phyloP scores from a whole-genome alignment of 345 rosid genomes.

The Syzygium oleosum region DNA sequence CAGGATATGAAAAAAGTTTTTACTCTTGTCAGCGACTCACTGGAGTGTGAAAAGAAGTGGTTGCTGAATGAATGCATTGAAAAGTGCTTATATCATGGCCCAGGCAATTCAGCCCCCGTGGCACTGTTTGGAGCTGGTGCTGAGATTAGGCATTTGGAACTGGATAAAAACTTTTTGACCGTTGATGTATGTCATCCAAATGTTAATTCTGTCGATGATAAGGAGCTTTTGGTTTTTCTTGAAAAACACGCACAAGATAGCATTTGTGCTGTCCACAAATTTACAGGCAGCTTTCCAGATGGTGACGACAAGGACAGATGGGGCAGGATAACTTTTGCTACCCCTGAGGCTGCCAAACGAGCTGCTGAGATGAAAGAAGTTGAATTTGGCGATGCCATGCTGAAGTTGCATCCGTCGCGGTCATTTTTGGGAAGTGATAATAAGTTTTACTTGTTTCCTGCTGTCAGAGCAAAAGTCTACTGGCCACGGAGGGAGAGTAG shows the following conservation, averaged over 20 bases:
- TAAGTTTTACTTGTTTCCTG: constrained; percentile 53
- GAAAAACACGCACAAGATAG: constrained; percentile 48
- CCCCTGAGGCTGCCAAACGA: constrained; percentile 64
- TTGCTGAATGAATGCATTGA: constrained; percentile 67
- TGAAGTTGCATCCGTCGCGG: constrained; percentile 47
- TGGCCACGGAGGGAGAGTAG: constrained; percentile 73
- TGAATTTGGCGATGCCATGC: constrained; percentile 45
- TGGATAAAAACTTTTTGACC: constrained; percentile 51
- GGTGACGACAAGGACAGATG: constrained; percentile 51
- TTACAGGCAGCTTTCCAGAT: constrained; percentile 24
- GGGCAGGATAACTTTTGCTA: constrained; percentile 78
- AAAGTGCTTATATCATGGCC: constrained; percentile 50
- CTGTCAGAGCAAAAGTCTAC: constrained; percentile 52
- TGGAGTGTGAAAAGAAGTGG: constrained; percentile 57
- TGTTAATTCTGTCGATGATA: constrained; percentile 37
- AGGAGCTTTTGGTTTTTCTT: constrained; percentile 56
- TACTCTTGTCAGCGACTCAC: constrained; percentile 34
- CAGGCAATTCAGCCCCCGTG: constrained; percentile 38
- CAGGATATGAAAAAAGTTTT: constrained; percentile 43
- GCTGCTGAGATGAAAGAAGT: constrained; percentile 48
- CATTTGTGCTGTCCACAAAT: constrained; percentile 55
- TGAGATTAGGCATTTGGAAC: constrained; percentile 81
- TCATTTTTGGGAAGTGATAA: constrained; percentile 31
- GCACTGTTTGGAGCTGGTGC: constrained; percentile 92
- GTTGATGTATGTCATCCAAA: constrained; percentile 50